Conservation (phyloP, 108 stramenopile genomes). For the Nannochloropsis salina region DNA sequence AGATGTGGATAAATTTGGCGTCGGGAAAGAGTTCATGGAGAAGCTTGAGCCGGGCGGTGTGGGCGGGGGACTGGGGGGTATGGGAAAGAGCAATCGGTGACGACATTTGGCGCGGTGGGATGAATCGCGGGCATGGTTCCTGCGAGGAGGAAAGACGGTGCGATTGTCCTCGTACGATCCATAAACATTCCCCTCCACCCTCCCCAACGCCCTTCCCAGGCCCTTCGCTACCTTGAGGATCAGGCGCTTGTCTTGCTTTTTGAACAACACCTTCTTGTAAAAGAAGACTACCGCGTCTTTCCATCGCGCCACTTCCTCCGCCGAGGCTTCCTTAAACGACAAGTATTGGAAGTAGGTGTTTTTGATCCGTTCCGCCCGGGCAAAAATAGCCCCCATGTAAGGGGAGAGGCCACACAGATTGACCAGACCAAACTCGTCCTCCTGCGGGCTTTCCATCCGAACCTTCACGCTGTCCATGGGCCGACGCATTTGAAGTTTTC, state of each 20-base stretch:
- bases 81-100: not conserved
- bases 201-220: not conserved
- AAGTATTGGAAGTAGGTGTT: not conserved
- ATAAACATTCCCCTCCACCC: not conserved
- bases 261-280: conserved; percentile 18
- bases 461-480: conserved; percentile 16
- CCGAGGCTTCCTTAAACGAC: not conserved
- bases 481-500: not conserved
- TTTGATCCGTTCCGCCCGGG: not conserved
- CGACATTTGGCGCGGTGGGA: too few relatives aligned
- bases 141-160: not conserved
- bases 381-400: conserved; percentile 15
- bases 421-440: not conserved
- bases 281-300: not conserved
- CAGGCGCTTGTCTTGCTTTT: conserved; percentile 13
- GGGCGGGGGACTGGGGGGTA: not conserved
- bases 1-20: not conserved
- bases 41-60: conserved; percentile 18
- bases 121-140: too few relatives aligned
- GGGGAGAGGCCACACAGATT: conserved; percentile 20
- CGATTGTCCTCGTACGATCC: not conserved
- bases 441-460: not conserved
- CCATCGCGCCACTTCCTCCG: not conserved
- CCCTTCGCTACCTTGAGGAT: not conserved
- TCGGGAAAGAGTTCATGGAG: not conserved